A percentile compares a stretch with the other conserved stretches of the same genome.
Conservation (phyloP, 2,329 filamentous ascomycete species). For the Tolypocladium capitatum region DNA sequence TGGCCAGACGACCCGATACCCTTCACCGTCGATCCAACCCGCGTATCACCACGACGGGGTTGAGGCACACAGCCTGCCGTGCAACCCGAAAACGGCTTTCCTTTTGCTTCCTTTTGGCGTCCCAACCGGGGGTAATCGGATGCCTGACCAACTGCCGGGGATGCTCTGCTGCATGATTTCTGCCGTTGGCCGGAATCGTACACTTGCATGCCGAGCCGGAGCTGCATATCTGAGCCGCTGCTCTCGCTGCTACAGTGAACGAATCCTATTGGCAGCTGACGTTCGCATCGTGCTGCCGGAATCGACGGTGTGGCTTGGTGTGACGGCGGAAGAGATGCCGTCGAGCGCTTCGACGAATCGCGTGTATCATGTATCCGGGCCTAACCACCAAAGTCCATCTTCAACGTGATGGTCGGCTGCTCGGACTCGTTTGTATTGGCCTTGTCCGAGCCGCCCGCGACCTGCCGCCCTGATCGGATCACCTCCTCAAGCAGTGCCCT, state of each 20-base stretch:
- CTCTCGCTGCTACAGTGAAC: neutral
- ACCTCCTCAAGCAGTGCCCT: conserved; percentile 71
- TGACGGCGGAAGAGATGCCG: neutral
- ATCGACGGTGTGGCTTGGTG: neutral
- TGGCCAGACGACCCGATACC: neutral
- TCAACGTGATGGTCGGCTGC: conserved; percentile 77
- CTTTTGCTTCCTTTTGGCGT: neutral
- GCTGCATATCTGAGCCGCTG: neutral
- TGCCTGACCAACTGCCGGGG: neutral
- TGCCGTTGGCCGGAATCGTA: neutral
- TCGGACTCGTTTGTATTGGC: conserved; percentile 29
- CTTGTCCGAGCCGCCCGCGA: conserved; percentile 25
- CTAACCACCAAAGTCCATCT: conserved; percentile 71
- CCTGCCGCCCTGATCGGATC: conserved; percentile 49
- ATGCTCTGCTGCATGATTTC: neutral
- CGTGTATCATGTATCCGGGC: neutral
- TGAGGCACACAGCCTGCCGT: neutral
- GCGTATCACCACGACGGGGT: neutral
- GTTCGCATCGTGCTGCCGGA: neutral
- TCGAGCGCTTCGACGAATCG: neutral
- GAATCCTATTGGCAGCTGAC: neutral
- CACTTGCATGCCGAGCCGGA: neutral
- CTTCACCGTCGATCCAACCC: neutral
- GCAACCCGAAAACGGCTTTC: neutral
- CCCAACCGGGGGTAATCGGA: neutral